A percentile compares a stretch with the other conserved stretches of the same genome.
phyloP scores from a whole-genome alignment of 139 green algal species.

The Chlamydomonas sphaeroides region DNA sequence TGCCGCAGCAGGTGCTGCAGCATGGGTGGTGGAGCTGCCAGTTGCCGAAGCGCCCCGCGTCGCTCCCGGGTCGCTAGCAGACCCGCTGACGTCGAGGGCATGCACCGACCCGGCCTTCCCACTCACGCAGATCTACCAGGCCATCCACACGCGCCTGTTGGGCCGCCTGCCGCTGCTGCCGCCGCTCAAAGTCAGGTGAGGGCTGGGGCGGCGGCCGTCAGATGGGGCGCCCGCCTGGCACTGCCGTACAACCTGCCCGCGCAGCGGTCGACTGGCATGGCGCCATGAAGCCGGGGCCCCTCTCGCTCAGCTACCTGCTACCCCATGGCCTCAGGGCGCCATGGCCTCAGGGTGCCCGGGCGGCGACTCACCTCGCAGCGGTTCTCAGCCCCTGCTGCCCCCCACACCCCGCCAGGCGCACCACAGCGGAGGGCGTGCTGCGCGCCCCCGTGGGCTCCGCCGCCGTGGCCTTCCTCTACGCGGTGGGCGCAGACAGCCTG shows the following conservation, averaged over 20 bases:
- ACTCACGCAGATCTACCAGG: conserved; percentile 17
- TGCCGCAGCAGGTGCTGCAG: conserved; percentile 10
- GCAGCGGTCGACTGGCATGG: not conserved
- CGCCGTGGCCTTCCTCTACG: conserved; percentile 4
- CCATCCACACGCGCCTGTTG: not conserved
- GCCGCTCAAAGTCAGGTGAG: conserved; percentile 18
- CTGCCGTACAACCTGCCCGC: not conserved
- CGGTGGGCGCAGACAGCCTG: conserved; percentile 19
- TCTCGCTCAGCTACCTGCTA: too few species aligned
- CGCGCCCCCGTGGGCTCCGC: conserved; percentile 8
- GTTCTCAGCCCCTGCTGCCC: too few species aligned
- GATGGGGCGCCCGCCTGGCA: not conserved
- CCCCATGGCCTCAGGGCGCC: too few species aligned
- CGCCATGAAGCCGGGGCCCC: too few species aligned
- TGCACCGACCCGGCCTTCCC: too few species aligned
- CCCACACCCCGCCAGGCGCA: too few species aligned
- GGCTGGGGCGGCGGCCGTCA: not conserved
- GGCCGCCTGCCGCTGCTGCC: conserved; percentile 23
- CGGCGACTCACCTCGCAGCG: too few species aligned
- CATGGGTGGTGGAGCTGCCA: too few species aligned
- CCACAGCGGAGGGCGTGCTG: conserved; percentile 8
- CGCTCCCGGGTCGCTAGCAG: too few species aligned
- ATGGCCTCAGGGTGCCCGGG: too few species aligned
- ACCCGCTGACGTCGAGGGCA: too few species aligned
- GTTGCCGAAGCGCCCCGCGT: too few species aligned